Conservation (phyloP, 192 early-diverging fungal genomes). For the Anaeromyces robustus region DNA sequence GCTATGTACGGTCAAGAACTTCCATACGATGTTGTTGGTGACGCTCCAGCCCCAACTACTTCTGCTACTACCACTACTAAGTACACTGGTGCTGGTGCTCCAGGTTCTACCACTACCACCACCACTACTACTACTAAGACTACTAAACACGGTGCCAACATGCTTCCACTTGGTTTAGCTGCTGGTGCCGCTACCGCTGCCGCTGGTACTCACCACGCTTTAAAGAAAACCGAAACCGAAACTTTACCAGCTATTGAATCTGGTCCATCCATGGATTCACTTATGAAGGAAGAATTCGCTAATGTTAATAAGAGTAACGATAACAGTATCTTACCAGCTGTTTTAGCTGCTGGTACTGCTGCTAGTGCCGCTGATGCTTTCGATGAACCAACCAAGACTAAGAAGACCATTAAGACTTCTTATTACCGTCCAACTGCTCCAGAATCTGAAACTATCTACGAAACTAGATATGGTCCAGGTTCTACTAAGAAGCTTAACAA, state of each 20-base stretch:
- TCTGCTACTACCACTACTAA: background rate
- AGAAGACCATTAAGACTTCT: background rate
- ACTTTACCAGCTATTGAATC: background rate
- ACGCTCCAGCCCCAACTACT: background rate
- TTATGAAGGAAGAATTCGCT: background rate
- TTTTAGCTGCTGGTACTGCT: background rate
- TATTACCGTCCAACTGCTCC: background rate
- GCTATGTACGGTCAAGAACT: background rate
- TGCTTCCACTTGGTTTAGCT: no score
- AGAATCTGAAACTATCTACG: background rate
- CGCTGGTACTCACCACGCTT: background rate
- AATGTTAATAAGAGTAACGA: background rate
- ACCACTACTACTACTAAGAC: no score
- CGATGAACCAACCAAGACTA: no score
- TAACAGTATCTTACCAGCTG: background rate
- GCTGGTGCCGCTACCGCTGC: background rate
- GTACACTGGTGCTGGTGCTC: background rate
- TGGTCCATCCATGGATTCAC: background rate
- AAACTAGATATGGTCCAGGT: background rate
- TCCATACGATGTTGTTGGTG: background rate
- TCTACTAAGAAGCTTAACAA: no score
- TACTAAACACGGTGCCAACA: no score
- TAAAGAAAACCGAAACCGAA: no score
- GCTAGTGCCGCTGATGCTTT: background rate
- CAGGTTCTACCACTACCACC: background rate